These are phyloP conservation scores for Kodamaea lidongshanica DNA, from an alignment of 805 yeast species.

Conservation along the genomic window DNA sequence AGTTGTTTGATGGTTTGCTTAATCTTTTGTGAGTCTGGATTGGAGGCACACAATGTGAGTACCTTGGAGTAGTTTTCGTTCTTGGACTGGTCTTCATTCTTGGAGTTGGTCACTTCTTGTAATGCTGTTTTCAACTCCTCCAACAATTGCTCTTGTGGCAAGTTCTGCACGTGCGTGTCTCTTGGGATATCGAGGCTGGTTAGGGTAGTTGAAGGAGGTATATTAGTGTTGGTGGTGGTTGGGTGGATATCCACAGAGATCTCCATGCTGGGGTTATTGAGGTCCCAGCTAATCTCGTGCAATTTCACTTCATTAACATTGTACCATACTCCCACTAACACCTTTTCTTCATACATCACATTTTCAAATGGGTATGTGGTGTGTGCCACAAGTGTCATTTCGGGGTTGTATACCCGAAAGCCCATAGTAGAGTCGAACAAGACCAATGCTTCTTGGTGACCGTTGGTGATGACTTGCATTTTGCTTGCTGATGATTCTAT, in stretches of 20 bases:
- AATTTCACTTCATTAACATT: slow-evolving; percentile 26
- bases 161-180: slow-evolving; percentile 18
- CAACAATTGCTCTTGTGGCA: slow-evolving; percentile 18
- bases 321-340: slow-evolving; percentile 36
- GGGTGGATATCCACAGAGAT: too few relatives aligned
- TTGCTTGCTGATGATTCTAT: slow-evolving; percentile 13
- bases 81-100: too few relatives aligned
- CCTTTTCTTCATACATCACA: slow-evolving; percentile 26
- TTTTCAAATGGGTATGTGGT: slow-evolving; percentile 20
- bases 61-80: slow-evolving; percentile 12
- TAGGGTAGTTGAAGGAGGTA: background rate
- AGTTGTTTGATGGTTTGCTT: slow-evolving; percentile 30
- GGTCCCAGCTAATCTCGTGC: slow-evolving; percentile 12
- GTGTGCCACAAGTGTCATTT: too few relatives aligned
- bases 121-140: slow-evolving; percentile 14
- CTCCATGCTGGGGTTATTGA: too few relatives aligned
- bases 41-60: slow-evolving; percentile 22
- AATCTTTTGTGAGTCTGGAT: slow-evolving; percentile 25
- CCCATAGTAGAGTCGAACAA: slow-evolving; percentile 27
- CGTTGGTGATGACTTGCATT: slow-evolving; percentile 18
- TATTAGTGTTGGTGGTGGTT: too few relatives aligned
- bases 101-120: slow-evolving; percentile 1
- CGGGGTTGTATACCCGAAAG: too few relatives aligned
- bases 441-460: slow-evolving; percentile 17
- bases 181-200: slow-evolving; percentile 11